phyloP scores from a whole-genome alignment of 768 basidiomycete genomes.

The Boletales sp. region DNA sequence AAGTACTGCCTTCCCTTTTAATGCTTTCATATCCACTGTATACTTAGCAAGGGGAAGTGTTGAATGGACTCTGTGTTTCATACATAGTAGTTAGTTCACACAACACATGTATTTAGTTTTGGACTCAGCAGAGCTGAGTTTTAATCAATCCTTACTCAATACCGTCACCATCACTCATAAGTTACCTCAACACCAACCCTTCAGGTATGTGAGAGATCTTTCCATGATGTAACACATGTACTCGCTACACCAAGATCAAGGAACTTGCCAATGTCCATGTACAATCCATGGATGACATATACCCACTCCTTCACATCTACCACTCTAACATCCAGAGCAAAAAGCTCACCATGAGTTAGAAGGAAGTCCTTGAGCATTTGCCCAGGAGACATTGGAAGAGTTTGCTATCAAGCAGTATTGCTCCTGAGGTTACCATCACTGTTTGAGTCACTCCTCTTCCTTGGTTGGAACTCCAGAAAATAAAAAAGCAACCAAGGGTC shows the following conservation, averaged over 20 bases:
- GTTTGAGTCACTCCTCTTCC: constrained; percentile 3
- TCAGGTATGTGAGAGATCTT: no score
- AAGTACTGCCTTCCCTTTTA: no score
- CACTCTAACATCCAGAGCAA: constrained; percentile 92
- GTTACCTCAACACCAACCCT: no score
- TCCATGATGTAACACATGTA: no score
- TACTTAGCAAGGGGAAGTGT: no score
- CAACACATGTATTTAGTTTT: no score
- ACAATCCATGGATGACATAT: constrained; percentile 99
- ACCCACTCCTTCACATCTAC: constrained; percentile 92
- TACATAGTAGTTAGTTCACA: no score
- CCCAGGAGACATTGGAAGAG: constrained; percentile 69
- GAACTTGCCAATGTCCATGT: constrained; percentile 97
- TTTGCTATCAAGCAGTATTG: constrained; percentile 5
- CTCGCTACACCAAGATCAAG: constrained; percentile 99
- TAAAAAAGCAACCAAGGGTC: constrained; percentile 20
- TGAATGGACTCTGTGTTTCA: no score
- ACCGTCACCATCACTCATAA: no score
- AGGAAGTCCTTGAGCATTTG: constrained; percentile 83
- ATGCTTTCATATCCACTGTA: no score
- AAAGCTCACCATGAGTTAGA: constrained; percentile 90
- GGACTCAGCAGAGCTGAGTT: no score
- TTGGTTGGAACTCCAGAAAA: not conserved
- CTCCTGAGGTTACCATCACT: not conserved
- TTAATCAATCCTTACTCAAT: no score